phyloP scores from a whole-genome alignment of 2,329 filamentous ascomycete genomes.

The Cryphonectria naterciae region DNA sequence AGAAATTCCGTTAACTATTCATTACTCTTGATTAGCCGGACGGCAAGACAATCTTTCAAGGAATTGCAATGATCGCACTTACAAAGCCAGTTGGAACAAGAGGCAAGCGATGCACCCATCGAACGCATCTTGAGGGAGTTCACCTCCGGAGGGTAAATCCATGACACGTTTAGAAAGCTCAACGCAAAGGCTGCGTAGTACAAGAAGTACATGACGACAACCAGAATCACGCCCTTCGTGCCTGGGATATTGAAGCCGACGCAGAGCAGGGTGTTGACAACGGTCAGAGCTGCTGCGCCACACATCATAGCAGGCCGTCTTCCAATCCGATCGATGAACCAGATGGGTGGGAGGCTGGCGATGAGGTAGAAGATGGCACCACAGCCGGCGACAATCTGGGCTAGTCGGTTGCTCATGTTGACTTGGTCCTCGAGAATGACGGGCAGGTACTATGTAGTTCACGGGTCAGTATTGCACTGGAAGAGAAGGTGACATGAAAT shows the following conservation, averaged over 20 bases:
- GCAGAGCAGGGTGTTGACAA: conserved; percentile 18
- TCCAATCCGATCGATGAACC: conserved; percentile 21
- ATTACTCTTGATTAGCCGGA: neutral
- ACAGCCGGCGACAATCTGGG: conserved; percentile 19
- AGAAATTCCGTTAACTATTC: conserved; percentile 22
- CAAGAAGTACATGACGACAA: conserved; percentile 25
- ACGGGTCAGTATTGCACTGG: neutral
- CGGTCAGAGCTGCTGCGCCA: conserved; percentile 9
- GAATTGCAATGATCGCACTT: conserved; percentile 21
- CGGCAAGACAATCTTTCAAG: too few relatives aligned
- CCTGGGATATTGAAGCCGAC: conserved; percentile 19
- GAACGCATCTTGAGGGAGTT: conserved; percentile 27
- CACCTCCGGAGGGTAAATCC: conserved; percentile 26
- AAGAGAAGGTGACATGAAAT: neutral
- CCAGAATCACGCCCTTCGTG: conserved; percentile 2
- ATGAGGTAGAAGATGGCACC: conserved; percentile 18
- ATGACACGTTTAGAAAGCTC: conserved; percentile 23
- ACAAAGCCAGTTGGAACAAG: conserved; percentile 33
- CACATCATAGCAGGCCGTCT: conserved; percentile 19
- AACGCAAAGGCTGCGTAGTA: conserved; percentile 27
- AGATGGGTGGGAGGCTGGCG: conserved; percentile 18
- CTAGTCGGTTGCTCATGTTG: conserved; percentile 6
- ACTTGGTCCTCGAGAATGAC: conserved; percentile 25
- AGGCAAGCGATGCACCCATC: conserved; percentile 32
- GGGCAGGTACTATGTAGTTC: conserved; percentile 14